These are phyloP conservation scores for Moniliella sp. DNA, from an alignment of 1,284 basidiomycete genomes.

Conservation along the genomic window DNA sequence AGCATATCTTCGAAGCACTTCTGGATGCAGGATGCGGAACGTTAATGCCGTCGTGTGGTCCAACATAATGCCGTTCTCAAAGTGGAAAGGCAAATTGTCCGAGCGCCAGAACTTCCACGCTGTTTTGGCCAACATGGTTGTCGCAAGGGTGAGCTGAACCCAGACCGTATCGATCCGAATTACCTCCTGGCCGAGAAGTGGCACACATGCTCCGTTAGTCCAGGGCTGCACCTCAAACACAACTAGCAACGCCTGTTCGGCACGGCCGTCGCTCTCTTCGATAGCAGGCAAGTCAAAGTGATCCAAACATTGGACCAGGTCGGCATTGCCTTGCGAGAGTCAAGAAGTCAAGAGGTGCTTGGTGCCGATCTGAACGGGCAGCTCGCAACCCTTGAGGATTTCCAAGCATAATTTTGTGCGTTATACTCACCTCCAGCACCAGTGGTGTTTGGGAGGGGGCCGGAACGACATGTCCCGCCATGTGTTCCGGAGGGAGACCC, in stretches of 20 bases:
- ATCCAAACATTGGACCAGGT: constrained; percentile 38
- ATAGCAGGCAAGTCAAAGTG: constrained; percentile 45
- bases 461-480: no score
- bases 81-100: constrained; percentile 42
- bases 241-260: constrained; percentile 46
- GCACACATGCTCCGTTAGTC: constrained; percentile 46
- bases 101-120: constrained; percentile 8
- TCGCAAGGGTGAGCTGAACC: constrained; percentile 54
- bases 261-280: no score
- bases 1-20: constrained; percentile 36
- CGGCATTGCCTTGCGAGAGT: constrained; percentile 16
- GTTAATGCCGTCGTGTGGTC: constrained; percentile 77
- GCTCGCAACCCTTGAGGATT: constrained; percentile 70
- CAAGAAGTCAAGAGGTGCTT: constrained; percentile 38
- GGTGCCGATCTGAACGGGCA: constrained; percentile 55
- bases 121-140: constrained; percentile 48
- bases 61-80: constrained; percentile 55
- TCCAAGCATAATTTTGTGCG: constrained; percentile 36
- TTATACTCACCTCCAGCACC: no score
- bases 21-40: constrained; percentile 63
- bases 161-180: constrained; percentile 67
- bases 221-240: constrained; percentile 45
- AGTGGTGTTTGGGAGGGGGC: neutral
- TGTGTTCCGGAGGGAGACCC: constrained; percentile 1
- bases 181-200: constrained; percentile 44